phyloP scores from a whole-genome alignment of 176 grass and related monocot genomes.

The Cenchrus purpureus region DNA sequence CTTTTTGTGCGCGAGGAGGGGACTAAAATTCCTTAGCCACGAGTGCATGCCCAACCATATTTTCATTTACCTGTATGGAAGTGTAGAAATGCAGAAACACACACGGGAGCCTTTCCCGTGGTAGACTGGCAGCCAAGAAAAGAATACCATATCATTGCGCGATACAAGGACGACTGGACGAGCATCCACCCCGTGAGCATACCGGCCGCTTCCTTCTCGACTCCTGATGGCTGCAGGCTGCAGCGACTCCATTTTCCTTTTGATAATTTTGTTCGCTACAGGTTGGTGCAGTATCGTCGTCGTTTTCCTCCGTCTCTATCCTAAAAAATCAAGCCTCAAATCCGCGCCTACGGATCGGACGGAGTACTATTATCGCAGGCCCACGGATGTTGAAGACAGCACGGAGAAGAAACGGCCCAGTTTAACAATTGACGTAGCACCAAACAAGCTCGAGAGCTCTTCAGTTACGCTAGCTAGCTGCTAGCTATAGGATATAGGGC shows the following conservation, averaged over 20 bases:
- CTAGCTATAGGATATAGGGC: neutral
- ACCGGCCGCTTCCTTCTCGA: neutral
- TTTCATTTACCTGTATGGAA: neutral
- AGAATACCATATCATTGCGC: neutral
- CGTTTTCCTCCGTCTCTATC: neutral
- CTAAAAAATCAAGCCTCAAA: neutral
- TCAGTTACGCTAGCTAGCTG: neutral
- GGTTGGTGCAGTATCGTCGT: neutral
- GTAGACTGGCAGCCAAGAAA: neutral
- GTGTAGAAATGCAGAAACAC: neutral
- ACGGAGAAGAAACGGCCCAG: neutral
- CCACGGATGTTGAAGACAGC: neutral
- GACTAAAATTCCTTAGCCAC: neutral
- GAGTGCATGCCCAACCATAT: neutral
- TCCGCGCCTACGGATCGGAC: neutral
- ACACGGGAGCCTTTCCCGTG: neutral
- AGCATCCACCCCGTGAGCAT: neutral
- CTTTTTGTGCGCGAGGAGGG: too few species aligned
- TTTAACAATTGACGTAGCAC: neutral
- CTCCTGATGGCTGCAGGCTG: neutral
- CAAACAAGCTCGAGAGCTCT: neutral
- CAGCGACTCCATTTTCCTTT: neutral
- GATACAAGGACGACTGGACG: neutral
- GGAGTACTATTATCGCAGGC: neutral
- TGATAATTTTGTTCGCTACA: neutral